These are phyloP conservation scores for Pythium myriotylum DNA, from an alignment of 352 stramenopile genomes.

Conservation along the genomic window DNA sequence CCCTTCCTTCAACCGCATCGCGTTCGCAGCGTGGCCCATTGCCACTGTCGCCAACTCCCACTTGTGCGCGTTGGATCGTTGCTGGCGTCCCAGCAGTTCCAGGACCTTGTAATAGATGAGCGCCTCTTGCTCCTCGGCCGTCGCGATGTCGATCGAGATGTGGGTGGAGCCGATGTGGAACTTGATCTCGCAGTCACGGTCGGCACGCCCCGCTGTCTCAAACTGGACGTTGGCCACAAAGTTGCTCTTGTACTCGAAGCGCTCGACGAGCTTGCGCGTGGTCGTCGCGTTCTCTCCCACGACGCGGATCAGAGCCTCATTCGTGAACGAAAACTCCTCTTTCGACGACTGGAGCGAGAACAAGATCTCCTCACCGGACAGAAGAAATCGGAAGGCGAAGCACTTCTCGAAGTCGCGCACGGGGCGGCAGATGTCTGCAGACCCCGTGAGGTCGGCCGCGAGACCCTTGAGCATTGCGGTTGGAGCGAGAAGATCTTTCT, in stretches of 20 bases:
- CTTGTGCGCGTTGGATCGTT: constrained; percentile 11
- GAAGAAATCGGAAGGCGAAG: constrained; percentile 15
- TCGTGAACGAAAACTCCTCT: constrained; percentile 30
- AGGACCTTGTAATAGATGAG: constrained; percentile 24
- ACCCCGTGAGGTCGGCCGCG: constrained; percentile 24
- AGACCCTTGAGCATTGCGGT: constrained; percentile 26
- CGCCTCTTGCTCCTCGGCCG: constrained; percentile 10
- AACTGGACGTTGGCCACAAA: constrained; percentile 19
- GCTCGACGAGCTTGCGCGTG: constrained; percentile 27
- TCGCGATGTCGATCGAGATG: constrained; percentile 30
- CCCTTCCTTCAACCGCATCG: constrained; percentile 5
- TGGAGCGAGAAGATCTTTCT: neutral
- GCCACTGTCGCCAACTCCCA: constrained; percentile 13
- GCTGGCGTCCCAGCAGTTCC: constrained; percentile 16
- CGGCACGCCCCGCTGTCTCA: constrained; percentile 24
- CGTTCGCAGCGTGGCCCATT: constrained; percentile 14
- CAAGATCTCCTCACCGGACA: constrained; percentile 22
- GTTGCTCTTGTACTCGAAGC: constrained; percentile 27
- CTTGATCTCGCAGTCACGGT: constrained; percentile 35
- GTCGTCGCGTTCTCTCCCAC: constrained; percentile 25
- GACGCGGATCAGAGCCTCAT: constrained; percentile 18
- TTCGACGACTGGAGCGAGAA: constrained; percentile 29
- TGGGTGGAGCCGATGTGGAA: constrained; percentile 12
- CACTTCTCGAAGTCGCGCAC: constrained; percentile 27
- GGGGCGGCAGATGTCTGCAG: constrained; percentile 25